Conservation (phyloP, 805 yeast genomes). For the Saccharomycopsis sp. region DNA sequence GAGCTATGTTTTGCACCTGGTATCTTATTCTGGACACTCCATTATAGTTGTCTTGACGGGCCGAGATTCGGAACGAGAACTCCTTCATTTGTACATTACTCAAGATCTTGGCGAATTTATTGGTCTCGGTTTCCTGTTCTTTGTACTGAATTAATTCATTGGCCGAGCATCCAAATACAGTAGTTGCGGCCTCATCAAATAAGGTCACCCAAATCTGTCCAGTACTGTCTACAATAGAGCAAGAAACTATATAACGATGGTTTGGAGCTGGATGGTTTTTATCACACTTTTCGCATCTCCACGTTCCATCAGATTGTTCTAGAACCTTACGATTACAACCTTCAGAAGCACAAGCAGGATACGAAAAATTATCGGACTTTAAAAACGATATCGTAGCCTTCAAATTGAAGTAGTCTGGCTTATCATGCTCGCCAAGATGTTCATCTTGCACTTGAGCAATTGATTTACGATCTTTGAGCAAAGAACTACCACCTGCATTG, state of each 20-base stretch:
- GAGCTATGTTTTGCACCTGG: slow-evolving; percentile 49
- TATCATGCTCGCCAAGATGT: slow-evolving; percentile 66
- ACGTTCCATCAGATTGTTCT: slow-evolving; percentile 63
- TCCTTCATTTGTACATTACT: slow-evolving; percentile 56
- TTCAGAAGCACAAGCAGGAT: slow-evolving; percentile 79
- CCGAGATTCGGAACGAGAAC: slow-evolving; percentile 69
- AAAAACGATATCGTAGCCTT: slow-evolving; percentile 71
- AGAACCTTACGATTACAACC: slow-evolving; percentile 81
- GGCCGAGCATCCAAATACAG: slow-evolving; percentile 57
- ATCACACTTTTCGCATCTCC: slow-evolving; percentile 95
- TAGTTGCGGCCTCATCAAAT: slow-evolving; percentile 78
- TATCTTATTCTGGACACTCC: slow-evolving; percentile 73
- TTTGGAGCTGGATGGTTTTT: slow-evolving; percentile 59
- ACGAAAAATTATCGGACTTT: slow-evolving; percentile 70
- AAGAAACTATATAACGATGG: slow-evolving; percentile 74
- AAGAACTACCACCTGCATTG: slow-evolving; percentile 29
- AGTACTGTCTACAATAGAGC: slow-evolving; percentile 70
- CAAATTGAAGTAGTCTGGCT: slow-evolving; percentile 69
- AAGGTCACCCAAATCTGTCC: slow-evolving; percentile 83
- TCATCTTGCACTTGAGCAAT: slow-evolving; percentile 60
- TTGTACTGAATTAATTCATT: slow-evolving; percentile 46
- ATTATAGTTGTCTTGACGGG: slow-evolving; percentile 77
- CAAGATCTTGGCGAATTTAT: slow-evolving; percentile 39
- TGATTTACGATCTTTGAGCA: slow-evolving; percentile 50
- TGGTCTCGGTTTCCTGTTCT: slow-evolving; percentile 37